Evolutionary conservation across 352 stramenopile species (phyloP).

Genomic region (Phytophthora fragariae): DNA sequence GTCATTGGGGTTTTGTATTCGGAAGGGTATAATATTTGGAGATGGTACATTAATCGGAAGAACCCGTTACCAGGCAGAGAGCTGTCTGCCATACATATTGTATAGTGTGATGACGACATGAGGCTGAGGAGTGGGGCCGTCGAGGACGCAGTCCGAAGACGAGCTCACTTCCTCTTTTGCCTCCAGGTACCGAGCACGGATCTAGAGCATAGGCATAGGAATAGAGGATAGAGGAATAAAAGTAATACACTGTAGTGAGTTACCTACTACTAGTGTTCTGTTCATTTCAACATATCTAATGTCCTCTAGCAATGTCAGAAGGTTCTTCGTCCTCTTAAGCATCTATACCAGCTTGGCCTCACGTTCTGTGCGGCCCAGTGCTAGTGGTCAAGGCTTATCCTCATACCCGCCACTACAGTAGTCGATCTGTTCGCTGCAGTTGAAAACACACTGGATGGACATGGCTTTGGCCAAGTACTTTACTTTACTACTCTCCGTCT

Average conservation of each 20-base stretch:
- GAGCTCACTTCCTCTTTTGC: slow-evolving; percentile 24
- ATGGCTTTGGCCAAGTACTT: no score
- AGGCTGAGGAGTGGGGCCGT: background rate
- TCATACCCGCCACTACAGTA: background rate
- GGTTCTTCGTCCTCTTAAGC: background rate
- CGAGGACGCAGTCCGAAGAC: slow-evolving; percentile 16
- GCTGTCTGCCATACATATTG: slow-evolving; percentile 1
- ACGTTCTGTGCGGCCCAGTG: background rate
- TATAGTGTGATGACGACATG: slow-evolving; percentile 15
- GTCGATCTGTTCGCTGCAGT: slow-evolving; percentile 94
- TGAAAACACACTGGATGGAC: no score
- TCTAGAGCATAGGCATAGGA: slow-evolving; percentile 1
- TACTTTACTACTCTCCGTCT: no score
- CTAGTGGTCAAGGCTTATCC: no score
- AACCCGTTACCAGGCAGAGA: slow-evolving; percentile 25
- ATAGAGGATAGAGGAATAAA: background rate
- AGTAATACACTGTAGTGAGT: no score
- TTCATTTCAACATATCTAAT: background rate
- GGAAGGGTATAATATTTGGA: no score
- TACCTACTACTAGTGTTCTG: no score
- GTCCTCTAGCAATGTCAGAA: background rate
- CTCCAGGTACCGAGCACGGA: slow-evolving; percentile 9
- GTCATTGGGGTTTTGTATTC: no score
- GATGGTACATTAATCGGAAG: no score
- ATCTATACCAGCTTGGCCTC: background rate